Evolutionary conservation across 2,329 filamentous ascomycete species (phyloP).

Genomic region (Scedosporium boydii): DNA sequence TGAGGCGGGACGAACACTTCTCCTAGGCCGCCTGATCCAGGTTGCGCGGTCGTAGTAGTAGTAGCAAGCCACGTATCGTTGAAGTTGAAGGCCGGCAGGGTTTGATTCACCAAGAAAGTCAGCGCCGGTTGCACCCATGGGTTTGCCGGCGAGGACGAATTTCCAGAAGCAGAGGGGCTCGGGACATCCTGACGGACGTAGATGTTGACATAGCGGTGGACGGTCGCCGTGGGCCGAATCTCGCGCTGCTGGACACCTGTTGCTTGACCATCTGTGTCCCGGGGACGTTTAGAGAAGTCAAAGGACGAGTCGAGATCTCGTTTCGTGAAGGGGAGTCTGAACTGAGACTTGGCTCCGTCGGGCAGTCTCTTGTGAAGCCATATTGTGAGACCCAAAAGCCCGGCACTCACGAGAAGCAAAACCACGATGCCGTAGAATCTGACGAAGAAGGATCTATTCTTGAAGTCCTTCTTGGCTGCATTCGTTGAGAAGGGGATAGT

Average conservation of each 20-base stretch:
- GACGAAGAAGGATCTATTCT: conserved; percentile 6
- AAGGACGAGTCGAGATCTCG: background rate
- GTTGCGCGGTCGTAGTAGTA: background rate
- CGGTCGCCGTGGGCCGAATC: background rate
- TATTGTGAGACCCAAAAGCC: conserved; percentile 6
- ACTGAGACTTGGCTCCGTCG: conserved; percentile 7
- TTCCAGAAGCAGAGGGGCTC: background rate
- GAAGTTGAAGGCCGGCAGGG: background rate
- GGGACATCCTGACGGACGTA: background rate
- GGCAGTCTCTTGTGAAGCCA: conserved; percentile 3
- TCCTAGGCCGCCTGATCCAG: background rate
- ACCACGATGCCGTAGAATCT: conserved; percentile 7
- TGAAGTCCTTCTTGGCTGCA: background rate
- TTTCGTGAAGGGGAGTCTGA: conserved; percentile 5
- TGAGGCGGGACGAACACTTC: background rate
- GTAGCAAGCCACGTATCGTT: background rate
- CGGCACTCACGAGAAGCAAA: conserved; percentile 8
- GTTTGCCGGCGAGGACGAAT: background rate
- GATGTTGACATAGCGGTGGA: background rate
- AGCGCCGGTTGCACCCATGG: background rate
- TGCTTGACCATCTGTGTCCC: background rate
- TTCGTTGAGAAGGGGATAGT: background rate
- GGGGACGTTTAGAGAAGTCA: background rate
- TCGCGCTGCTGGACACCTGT: background rate
- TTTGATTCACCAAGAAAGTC: background rate